Evolutionary conservation across 805 yeast genomes (phyloP), one percentile per base, ranked within the genome.

Genomic region (Starmerella bacillaris): DNA sequence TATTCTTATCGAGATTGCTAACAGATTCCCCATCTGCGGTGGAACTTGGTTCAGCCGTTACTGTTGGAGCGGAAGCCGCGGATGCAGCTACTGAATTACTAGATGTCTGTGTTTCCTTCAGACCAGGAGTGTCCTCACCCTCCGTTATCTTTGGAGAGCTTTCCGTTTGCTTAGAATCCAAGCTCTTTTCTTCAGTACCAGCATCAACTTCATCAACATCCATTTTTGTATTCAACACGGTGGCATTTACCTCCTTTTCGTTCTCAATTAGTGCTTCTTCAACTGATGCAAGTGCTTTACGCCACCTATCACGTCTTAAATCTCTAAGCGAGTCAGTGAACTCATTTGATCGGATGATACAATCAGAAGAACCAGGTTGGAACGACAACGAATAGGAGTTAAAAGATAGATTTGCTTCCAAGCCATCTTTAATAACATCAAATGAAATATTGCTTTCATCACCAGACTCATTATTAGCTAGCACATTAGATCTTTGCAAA

Each of bases 381-480:
- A 86, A 83, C 51, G 78, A 73, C 49, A 89, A 58, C 43, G 78
- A 66, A 55, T 80, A 89, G 3, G 83, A 71, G 47, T 75, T 76
- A 47, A 72, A 70, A 49, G 84, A 73, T 27, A 86, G 68, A 31
- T 79, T 74, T 15, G 89, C 86, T 49, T 72, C 72, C 55, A 86
- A 60, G 18, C 72, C 75, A 22, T 92, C 72, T 32, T 67, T 67
- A 3, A 74, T 66, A 28, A 65, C 63, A 9, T 86, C 92, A 38
- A 52, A 48, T 35, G 46, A 47, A 37, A 40, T 47, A 31, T 42
- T 48, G 27, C 44, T 43, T 21, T 39, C 47, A 4, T 43, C 46
- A 28, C 48, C 54, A 24, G 48, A 48, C 29, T 26, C 29, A 18
- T 11, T 8, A 11, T 26, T 18, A 11, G 12, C 14, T 5, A 26